Evolutionary conservation across 805 yeast genomes (phyloP).

Genomic region (Myxozyma lipomycoides): DNA sequence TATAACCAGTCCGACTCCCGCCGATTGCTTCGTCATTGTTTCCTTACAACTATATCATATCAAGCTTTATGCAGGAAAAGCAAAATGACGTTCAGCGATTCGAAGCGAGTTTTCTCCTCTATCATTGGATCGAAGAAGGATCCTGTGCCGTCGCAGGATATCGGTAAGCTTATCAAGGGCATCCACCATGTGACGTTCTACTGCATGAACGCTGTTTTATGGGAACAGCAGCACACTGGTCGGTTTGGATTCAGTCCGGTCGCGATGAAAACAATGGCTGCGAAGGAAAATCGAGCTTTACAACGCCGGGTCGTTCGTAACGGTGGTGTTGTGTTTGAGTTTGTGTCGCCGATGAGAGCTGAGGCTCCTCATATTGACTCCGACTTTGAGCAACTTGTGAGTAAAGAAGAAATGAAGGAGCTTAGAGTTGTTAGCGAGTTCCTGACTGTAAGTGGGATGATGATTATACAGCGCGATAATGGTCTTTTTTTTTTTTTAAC

Average conservation of each 20-base stretch:
- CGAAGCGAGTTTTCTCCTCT: no score
- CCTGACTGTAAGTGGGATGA: slow-evolving; percentile 23
- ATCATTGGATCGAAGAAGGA: no score
- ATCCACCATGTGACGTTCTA: slow-evolving; percentile 59
- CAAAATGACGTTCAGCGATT: no score
- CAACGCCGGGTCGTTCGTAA: not conserved
- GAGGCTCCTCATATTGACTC: slow-evolving; percentile 29
- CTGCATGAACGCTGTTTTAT: slow-evolving; percentile 66
- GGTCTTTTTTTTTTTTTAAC: no score
- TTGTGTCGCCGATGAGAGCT: slow-evolving; percentile 40
- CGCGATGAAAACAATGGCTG: slow-evolving; percentile 67
- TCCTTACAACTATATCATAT: no score
- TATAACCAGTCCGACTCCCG: no score
- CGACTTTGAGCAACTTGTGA: not conserved
- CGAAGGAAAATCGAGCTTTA: slow-evolving; percentile 48
- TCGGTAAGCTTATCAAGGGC: not conserved
- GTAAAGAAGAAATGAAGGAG: not conserved
- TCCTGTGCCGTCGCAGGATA: no score
- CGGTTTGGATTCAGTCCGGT: slow-evolving; percentile 60
- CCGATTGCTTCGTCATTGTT: no score
- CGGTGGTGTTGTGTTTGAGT: slow-evolving; percentile 50
- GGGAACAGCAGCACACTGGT: slow-evolving; percentile 52
- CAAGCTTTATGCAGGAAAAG: no score
- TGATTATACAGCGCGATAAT: no score
- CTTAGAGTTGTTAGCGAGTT: slow-evolving; percentile 4